Base-by-base conservation (phyloP, 495 filamentous ascomycete species). In the Tricharina praecox region DNA sequence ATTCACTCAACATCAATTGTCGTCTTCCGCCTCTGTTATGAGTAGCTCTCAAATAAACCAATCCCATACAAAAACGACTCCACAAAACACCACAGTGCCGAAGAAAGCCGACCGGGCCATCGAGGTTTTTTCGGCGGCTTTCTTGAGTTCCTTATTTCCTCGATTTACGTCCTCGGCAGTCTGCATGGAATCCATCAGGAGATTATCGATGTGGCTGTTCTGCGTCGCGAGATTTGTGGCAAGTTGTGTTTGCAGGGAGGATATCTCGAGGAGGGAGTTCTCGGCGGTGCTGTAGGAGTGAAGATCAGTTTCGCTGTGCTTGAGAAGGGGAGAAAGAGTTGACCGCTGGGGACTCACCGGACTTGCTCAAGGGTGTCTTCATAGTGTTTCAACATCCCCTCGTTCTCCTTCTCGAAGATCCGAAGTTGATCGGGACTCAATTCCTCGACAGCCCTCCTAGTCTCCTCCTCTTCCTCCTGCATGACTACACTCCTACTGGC, bases 401-500 rank as follows among this genome's bases (percentile, higher is more conserved):
- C 78, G 62, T 99, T 96, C 63, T 95, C 87, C 63, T 82, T 75
- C 32, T 84, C 87, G 65, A 99, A 95, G 53, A 95, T 70, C 63
- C 94, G 88, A 45, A 85, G 63, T 62, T 96, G 87, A 52, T 93
- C 85, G 39, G 74, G 72, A 16, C 75, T 80, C 50, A 96, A 65
- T 24, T 72, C 64, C 49, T 78, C 70, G 18, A 72, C 73, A 13
- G 64, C 64, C 28, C 65, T 63, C 50, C 68, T 60, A 43, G 74
- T 66, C 28, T 64, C 61, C 42, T 72, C 40, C 8, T 47, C 26
- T 23, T 35, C 30, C 21, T 48, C 33, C 46, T 50, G 43, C 19
- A 51, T 16, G 38, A 10, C 35, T 30, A 38, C 37, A 25, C 21
- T 57, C n/a, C 40, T 41, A 7, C 57, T 50, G 51, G 58, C 51